These are phyloP conservation scores for Trifolium fragiferum DNA, from an alignment of 306 rosid genomes.

Conservation along the genomic window DNA sequence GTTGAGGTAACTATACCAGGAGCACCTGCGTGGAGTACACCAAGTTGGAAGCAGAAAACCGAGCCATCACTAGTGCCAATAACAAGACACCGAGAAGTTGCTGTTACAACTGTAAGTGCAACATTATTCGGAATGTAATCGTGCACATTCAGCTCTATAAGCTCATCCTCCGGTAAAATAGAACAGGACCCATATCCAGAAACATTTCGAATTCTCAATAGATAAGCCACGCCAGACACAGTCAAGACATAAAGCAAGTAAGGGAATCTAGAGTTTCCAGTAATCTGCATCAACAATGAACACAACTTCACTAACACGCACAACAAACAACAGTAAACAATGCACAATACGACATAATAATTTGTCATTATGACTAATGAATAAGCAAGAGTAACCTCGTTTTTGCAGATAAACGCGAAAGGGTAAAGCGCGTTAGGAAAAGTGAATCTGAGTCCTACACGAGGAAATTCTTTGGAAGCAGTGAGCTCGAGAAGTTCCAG, in stretches of 20 bases:
- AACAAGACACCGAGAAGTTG: constrained; percentile 65
- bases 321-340: neutral
- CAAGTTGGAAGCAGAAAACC: constrained; percentile 73
- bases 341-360: neutral
- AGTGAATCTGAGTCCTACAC: constrained; percentile 65
- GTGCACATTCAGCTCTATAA: constrained; percentile 57
- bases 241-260: constrained; percentile 74
- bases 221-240: constrained; percentile 70
- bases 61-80: constrained; percentile 80
- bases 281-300: constrained; percentile 55
- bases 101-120: constrained; percentile 62
- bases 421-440: constrained; percentile 78
- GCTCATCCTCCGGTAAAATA: constrained; percentile 55
- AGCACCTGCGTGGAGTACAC: constrained; percentile 60
- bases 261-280: constrained; percentile 54
- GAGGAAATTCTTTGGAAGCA: constrained; percentile 68
- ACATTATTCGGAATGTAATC: constrained; percentile 44
- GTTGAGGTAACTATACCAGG: constrained; percentile 62
- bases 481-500: constrained; percentile 74
- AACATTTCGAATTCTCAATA: constrained; percentile 61
- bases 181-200: constrained; percentile 59
- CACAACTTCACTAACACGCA: neutral
- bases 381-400: constrained; percentile 59
- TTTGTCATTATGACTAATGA: neutral
- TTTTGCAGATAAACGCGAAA: constrained; percentile 62